Percentiles rank a stretch among this genome's conserved stretches.
phyloP scores from a whole-genome alignment of 2,329 filamentous ascomycete species.

The Aspergillus arachidicola region DNA sequence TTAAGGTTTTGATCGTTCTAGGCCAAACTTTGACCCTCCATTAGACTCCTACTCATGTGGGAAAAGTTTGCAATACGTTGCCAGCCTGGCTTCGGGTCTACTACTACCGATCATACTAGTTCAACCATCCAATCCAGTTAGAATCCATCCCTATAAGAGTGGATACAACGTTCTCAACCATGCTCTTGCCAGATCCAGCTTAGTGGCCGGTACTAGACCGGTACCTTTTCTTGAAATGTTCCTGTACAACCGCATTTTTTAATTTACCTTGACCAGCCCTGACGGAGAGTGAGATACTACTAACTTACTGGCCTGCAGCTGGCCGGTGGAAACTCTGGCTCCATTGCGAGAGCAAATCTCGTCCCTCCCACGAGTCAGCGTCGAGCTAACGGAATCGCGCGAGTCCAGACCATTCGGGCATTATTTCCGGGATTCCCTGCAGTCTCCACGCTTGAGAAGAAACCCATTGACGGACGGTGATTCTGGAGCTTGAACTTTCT shows the following conservation, averaged over 20 bases:
- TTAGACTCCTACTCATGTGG: slow-evolving; percentile 1
- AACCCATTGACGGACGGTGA: slow-evolving; percentile 1
- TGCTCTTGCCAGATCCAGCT: neutral
- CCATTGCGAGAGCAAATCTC: slow-evolving; percentile 4
- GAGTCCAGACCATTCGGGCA: slow-evolving; percentile 23
- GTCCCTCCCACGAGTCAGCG: neutral
- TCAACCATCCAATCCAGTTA: neutral
- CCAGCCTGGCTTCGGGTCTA: neutral
- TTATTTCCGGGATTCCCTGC: slow-evolving; percentile 16
- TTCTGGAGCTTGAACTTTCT: neutral
- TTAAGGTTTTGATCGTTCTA: neutral
- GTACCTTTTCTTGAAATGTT: slow-evolving; percentile 3
- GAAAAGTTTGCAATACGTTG: slow-evolving; percentile 1
- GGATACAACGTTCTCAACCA: neutral
- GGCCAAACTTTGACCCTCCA: neutral
- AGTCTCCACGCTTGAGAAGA: slow-evolving; percentile 4
- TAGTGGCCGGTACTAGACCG: slow-evolving; percentile 1
- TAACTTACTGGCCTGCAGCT: slow-evolving; percentile 15
- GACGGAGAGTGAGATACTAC: neutral
- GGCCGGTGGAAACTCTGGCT: slow-evolving; percentile 16
- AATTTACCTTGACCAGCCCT: neutral
- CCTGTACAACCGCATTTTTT: slow-evolving; percentile 1
- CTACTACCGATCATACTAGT: neutral
- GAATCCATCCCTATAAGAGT: neutral
- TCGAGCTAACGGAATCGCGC: slow-evolving; percentile 1